Conservation (phyloP, 148 eudicot genomes). For the Chenopodium suecicum region DNA sequence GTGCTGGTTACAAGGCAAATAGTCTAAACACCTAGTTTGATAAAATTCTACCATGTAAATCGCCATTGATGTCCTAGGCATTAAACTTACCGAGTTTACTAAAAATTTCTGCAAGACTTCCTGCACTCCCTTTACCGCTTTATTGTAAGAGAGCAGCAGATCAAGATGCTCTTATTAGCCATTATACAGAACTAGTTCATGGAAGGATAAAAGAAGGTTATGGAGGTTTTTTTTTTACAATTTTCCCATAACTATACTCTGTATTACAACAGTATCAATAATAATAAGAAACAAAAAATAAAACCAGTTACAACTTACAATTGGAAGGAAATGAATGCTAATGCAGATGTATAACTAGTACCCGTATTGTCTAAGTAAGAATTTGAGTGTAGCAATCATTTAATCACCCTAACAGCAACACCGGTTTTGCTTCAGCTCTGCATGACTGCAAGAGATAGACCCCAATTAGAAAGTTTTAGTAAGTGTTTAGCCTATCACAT, state of each 20-base stretch:
- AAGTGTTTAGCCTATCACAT: background rate
- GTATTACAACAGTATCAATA: background rate
- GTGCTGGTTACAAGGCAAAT: too few relatives aligned
- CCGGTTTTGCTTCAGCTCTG: background rate
- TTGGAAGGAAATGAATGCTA: background rate
- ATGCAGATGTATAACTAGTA: background rate
- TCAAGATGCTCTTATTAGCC: too few relatives aligned
- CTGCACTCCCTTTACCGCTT: too few relatives aligned
- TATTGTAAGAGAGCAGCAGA: too few relatives aligned
- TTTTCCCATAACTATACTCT: background rate
- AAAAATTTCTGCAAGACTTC: too few relatives aligned
- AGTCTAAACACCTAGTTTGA: too few relatives aligned
- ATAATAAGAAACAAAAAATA: too few relatives aligned
- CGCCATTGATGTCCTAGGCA: too few relatives aligned
- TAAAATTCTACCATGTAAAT: too few relatives aligned
- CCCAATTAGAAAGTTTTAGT: background rate
- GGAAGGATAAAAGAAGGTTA: too few relatives aligned
- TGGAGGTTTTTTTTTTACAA: background rate
- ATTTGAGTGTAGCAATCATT: background rate
- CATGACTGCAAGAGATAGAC: background rate
- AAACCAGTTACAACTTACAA: background rate
- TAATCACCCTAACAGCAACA: background rate
- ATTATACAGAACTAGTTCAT: too few relatives aligned
- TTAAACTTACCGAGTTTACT: too few relatives aligned
- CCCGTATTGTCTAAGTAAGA: background rate